These are phyloP conservation scores for Nemania sp. DNA, from an alignment of 2,329 filamentous ascomycete species.

Conservation along the genomic window DNA sequence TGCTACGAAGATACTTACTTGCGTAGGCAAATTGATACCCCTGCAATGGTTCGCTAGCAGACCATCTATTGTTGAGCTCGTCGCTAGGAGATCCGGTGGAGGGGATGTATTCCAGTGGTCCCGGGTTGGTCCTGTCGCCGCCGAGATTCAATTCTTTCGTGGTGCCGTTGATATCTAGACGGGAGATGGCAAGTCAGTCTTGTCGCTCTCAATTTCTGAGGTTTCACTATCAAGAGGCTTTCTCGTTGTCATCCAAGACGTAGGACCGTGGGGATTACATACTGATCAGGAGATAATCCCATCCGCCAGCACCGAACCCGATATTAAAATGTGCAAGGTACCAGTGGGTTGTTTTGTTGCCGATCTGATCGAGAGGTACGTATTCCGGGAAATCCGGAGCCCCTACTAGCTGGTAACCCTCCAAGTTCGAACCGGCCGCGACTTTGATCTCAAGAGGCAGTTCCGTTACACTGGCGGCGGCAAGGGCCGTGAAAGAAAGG, in stretches of 20 bases:
- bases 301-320: background rate
- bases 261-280: background rate
- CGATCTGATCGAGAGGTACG: background rate
- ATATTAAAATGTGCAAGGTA: background rate
- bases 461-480: background rate
- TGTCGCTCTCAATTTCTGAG: no score
- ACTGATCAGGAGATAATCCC: background rate
- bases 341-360: background rate
- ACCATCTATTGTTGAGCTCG: background rate
- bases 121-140: background rate
- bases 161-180: background rate
- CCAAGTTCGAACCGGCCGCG: background rate
- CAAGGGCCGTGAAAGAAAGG: background rate
- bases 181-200: background rate
- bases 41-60: background rate
- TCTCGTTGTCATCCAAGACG: background rate
- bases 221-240: no score
- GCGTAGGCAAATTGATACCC: background rate
- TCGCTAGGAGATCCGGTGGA: background rate
- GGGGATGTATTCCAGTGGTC: background rate
- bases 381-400: background rate
- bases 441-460: background rate
- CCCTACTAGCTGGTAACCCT: background rate
- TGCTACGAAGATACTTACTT: background rate
- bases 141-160: background rate